phyloP scores from a whole-genome alignment of 305 asterid species.

The Solanum hybrid region DNA sequence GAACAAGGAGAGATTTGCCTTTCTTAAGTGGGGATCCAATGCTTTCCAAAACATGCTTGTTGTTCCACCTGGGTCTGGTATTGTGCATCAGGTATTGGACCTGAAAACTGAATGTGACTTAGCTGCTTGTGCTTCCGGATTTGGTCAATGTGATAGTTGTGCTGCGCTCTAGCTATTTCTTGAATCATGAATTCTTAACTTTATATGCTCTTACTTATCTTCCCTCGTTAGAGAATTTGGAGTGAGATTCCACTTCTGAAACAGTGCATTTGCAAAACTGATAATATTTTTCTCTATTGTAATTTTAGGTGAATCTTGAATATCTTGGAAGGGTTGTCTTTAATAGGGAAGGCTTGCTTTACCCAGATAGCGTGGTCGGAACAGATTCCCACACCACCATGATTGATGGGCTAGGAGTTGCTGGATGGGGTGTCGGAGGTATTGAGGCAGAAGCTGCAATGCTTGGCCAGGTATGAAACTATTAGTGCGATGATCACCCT shows the following conservation, averaged over 20 bases:
- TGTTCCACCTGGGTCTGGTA: constrained; percentile 98
- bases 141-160: not conserved
- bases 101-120: not conserved
- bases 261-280: not conserved
- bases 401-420: constrained; percentile 93
- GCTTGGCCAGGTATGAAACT: constrained; percentile 71
- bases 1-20: constrained; percentile 92
- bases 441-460: constrained; percentile 95
- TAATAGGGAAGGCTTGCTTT: constrained; percentile 63
- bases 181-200: not conserved
- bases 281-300: not conserved
- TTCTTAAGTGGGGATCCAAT: constrained; percentile 92
- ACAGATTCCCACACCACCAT: constrained; percentile 94
- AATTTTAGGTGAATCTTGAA: constrained; percentile 74
- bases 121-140: not conserved
- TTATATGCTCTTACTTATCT: not conserved
- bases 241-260: not conserved
- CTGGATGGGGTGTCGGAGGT: constrained; percentile 99
- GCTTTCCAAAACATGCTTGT: constrained; percentile 94
- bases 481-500: not conserved
- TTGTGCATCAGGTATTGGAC: constrained; percentile 74
- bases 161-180: not conserved
- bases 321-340: constrained; percentile 88
- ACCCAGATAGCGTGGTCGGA: constrained; percentile 91
- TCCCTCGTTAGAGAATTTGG: not conserved